Percentiles rank a stretch among this genome's conserved stretches.
Conservation (phyloP, 1,139 yeast species). For the Pneumocystis canis region DNA sequence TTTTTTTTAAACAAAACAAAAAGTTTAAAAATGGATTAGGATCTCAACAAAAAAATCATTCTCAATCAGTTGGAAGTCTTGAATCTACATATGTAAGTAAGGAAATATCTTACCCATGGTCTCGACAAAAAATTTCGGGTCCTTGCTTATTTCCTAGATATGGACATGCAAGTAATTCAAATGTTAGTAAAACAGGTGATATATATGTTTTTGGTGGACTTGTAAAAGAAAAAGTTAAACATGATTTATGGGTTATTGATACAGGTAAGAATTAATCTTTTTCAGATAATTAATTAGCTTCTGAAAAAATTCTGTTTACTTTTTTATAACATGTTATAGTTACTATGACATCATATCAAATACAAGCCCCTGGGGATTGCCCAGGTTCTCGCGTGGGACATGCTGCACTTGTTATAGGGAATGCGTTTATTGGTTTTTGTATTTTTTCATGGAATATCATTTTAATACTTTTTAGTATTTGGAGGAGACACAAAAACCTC, state of each 20-base stretch:
- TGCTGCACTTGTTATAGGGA: slow-evolving; percentile 81
- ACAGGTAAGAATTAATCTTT: neutral
- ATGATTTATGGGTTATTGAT: slow-evolving; percentile 65
- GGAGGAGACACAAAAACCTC: slow-evolving; percentile 95
- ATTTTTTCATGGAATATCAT: neutral
- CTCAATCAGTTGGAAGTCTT: neutral
- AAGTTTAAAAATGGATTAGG: neutral
- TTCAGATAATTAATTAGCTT: neutral
- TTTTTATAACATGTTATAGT: slow-evolving; percentile 15
- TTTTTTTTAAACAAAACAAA: neutral
- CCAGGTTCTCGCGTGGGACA: slow-evolving; percentile 98
- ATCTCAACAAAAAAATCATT: neutral
- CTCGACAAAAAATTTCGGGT: slow-evolving; percentile 32
- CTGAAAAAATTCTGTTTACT: slow-evolving; percentile 8
- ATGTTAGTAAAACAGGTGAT: slow-evolving; percentile 64
- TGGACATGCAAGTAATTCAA: slow-evolving; percentile 66
- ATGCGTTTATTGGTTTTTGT: slow-evolving; percentile 50
- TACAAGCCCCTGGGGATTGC: slow-evolving; percentile 53
- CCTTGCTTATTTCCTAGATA: slow-evolving; percentile 86
- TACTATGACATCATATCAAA: slow-evolving; percentile 40
- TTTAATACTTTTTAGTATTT: slow-evolving; percentile 32
- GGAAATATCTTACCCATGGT: slow-evolving; percentile 10
- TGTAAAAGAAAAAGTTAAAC: slow-evolving; percentile 81
- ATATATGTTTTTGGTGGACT: slow-evolving; percentile 88
- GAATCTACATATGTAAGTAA: neutral